These are phyloP conservation scores for Phaffomyces thermotolerans DNA, from an alignment of 805 yeast genomes.

Conservation along the genomic window DNA sequence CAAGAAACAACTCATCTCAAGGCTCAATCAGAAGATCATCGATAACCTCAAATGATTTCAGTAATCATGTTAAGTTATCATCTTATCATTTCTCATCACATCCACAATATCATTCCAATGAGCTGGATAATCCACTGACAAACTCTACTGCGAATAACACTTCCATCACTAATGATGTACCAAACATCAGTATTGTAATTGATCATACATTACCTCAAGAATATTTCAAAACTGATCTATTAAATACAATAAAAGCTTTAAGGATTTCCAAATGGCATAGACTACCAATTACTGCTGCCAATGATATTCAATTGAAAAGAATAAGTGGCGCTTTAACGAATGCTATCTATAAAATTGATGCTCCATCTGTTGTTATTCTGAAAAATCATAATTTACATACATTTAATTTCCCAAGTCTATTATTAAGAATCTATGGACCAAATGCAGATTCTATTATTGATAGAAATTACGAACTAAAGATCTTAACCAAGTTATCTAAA, in stretches of 20 bases:
- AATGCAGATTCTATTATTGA: slow-evolving; percentile 83
- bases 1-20: slow-evolving; percentile 5
- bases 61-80: slow-evolving; percentile 3
- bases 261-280: slow-evolving; percentile 74
- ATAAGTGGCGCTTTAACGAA: slow-evolving; percentile 94
- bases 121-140: not conserved
- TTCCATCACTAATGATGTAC: slow-evolving; percentile 27
- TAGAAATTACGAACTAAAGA: slow-evolving; percentile 69
- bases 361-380: slow-evolving; percentile 33
- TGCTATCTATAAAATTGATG: slow-evolving; percentile 71
- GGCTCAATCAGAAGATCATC: slow-evolving; percentile 11
- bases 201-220: slow-evolving; percentile 78
- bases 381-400: slow-evolving; percentile 28
- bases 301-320: slow-evolving; percentile 47
- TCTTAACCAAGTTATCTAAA: slow-evolving; percentile 64
- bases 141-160: not conserved
- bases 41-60: slow-evolving; percentile 3
- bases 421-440: slow-evolving; percentile 82
- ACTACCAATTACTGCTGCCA: slow-evolving; percentile 28
- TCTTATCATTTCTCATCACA: slow-evolving; percentile 7
- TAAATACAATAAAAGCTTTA: slow-evolving; percentile 55
- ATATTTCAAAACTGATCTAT: slow-evolving; percentile 75
- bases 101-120: slow-evolving; percentile 1
- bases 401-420: slow-evolving; percentile 47
- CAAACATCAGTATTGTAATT: slow-evolving; percentile 46